A percentile compares a stretch with the other conserved stretches of the same genome.
Conservation (phyloP, 192 early-diverging fungal genomes). For the Backusella psychrophila region DNA sequence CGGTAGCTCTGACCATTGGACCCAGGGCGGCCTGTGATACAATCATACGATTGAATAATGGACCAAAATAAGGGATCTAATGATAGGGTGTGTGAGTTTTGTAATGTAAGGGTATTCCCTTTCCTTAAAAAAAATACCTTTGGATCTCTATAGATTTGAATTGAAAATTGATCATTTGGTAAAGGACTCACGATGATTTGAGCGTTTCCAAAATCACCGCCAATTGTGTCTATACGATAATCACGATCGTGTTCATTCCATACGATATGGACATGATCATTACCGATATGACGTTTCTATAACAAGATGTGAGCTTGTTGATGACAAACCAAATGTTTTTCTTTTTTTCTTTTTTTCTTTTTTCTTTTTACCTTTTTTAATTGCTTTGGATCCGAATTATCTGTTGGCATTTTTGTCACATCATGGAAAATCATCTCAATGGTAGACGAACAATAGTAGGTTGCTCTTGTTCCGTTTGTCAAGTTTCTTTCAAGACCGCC, state of each 20-base stretch:
- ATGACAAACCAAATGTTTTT: too few species aligned
- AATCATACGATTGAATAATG: slow-evolving; percentile 76
- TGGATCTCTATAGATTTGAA: slow-evolving; percentile 60
- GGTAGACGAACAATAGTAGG: slow-evolving; percentile 83
- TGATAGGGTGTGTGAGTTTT: too few species aligned
- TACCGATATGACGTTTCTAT: slow-evolving; percentile 98
- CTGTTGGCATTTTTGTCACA: slow-evolving; percentile 82
- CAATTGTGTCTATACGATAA: slow-evolving; percentile 87
- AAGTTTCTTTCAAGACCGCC: slow-evolving; percentile 84
- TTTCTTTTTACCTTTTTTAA: slow-evolving; percentile 93
- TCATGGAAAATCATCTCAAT: slow-evolving; percentile 94
- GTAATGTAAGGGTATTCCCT: too few species aligned
- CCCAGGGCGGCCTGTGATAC: slow-evolving; percentile 74
- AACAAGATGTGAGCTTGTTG: too few species aligned
- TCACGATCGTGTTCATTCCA: slow-evolving; percentile 95
- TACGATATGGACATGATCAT: slow-evolving; percentile 97
- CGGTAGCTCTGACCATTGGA: slow-evolving; percentile 76
- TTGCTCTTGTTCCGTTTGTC: slow-evolving; percentile 71
- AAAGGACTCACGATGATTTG: slow-evolving; percentile 89
- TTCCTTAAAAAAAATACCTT: too few species aligned
- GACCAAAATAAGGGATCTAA: slow-evolving; percentile 81
- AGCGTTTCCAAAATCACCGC: slow-evolving; percentile 97
- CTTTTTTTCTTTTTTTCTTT: too few species aligned
- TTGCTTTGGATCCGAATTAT: slow-evolving; percentile 77
- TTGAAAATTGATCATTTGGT: slow-evolving; percentile 55